Percentiles rank a stretch among this genome's conserved stretches.
These are phyloP conservation scores for Nitzschia putrida DNA, from an alignment of 108 stramenopile genomes.

Conservation along the genomic window DNA sequence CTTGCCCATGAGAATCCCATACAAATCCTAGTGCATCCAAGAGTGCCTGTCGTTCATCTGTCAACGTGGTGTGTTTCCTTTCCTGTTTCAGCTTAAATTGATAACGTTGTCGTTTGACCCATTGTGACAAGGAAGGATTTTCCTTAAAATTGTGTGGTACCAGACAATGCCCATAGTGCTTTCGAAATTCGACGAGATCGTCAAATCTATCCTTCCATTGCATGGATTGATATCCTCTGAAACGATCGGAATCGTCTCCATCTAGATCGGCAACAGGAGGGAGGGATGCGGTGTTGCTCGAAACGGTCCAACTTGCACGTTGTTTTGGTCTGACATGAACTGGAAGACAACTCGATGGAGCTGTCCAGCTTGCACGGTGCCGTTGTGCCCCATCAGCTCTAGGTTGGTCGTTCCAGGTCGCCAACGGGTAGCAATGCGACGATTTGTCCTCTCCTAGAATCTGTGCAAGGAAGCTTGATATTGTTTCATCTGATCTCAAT, in stretches of 20 bases:
- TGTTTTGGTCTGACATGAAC: not conserved
- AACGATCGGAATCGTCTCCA: not conserved
- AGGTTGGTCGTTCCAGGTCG: not conserved
- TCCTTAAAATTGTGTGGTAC: conserved; percentile 36
- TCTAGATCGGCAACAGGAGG: not conserved
- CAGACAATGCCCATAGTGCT: conserved; percentile 47
- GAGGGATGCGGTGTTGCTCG: not conserved
- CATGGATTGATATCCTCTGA: conserved; percentile 18
- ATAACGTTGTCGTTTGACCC: conserved; percentile 31
- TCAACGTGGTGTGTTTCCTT: conserved; percentile 27
- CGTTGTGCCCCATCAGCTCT: not conserved
- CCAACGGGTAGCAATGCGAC: not conserved
- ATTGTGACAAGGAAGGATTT: conserved; percentile 26
- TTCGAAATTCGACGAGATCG: conserved; percentile 35
- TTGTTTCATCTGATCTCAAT: not conserved
- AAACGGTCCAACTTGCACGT: conserved; percentile 7
- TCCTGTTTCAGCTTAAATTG: conserved; percentile 27
- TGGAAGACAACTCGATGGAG: not conserved
- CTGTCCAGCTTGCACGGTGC: not conserved
- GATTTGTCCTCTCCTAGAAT: not conserved
- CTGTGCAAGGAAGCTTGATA: not conserved
- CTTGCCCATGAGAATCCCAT: conserved; percentile 13
- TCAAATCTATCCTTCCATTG: conserved; percentile 50
- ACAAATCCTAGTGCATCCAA: conserved; percentile 17
- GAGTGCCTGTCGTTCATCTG: conserved; percentile 2